Base-by-base conservation (phyloP, 2,329 filamentous ascomycete species). In the Colletotrichum tropicicola region DNA sequence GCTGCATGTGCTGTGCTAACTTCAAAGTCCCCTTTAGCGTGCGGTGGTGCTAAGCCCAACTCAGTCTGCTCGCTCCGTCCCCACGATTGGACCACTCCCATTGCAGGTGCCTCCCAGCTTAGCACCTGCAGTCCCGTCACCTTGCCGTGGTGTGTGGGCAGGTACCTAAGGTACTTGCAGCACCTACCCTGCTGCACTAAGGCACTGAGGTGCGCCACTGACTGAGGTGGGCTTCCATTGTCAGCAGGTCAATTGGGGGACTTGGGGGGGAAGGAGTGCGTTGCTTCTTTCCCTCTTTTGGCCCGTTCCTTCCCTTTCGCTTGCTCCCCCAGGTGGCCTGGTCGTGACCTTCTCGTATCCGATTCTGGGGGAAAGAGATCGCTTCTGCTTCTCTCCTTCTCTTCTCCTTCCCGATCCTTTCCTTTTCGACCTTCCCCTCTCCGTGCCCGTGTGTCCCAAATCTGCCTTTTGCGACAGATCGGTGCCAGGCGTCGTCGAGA, bases 351-450 rank as follows among this genome's bases (percentile, higher is more conserved):
- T 10, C 62, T 65, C 62, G 57, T 62, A 65, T 65, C 57, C 62
- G 28, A 65, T 61, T 65, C 62, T 65, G 57, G 57, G 62, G 62
- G 51, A 62, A 49, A 39, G 57, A 56, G 57, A 61, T 65, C 57
- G 49, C 61, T 49, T 60, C 48, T 59, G 60, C 30, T 47, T 48
- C 56, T 59, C 62, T 59, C 57, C 57, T 51, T 62, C 49, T 44
- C 25, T 41, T 45, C 19, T 32, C 44, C 28, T 44, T 19, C 10
- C 9, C 13, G 17, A 13, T n/a, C 13, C 23, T 45, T 30, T 41
- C 54, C 39, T 47, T 48, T 44, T 23, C 32, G 27, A 43, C 23
- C 49, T 32, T 30, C 17, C 43, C 35, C 53, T 27, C 27, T 49
- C 32, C n/a, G n/a, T n/a, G n/a, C n/a, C n/a, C n/a, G n/a, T n/a